These are phyloP conservation scores for Coleophoma cylindrospora DNA, from an alignment of 2,329 filamentous ascomycete species.

Conservation along the genomic window DNA sequence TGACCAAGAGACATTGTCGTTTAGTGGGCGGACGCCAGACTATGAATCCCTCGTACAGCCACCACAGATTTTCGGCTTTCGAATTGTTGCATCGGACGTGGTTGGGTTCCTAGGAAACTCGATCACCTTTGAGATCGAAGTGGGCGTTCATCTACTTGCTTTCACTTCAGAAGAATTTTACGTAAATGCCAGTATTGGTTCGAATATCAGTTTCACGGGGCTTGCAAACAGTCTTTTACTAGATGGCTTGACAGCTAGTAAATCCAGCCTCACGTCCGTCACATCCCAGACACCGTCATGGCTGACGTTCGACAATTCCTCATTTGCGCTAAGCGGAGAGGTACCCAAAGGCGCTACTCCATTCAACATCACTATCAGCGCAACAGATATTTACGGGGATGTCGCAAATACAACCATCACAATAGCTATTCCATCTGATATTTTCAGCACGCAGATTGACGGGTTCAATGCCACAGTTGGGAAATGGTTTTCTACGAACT, in stretches of 20 bases:
- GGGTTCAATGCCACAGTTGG: conserved; percentile 20
- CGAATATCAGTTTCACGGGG: conserved; percentile 44
- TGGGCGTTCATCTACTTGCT: conserved; percentile 65
- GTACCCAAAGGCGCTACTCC: conserved; percentile 54
- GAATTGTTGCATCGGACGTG: conserved; percentile 73
- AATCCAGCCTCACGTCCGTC: conserved; percentile 45
- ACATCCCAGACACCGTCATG: conserved; percentile 58
- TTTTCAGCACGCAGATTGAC: conserved; percentile 16
- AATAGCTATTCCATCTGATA: conserved; percentile 15
- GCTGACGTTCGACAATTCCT: conserved; percentile 60
- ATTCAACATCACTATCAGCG: conserved; percentile 56
- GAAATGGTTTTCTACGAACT: conserved; percentile 15
- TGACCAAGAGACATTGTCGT: conserved; percentile 55
- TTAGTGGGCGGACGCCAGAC: conserved; percentile 66
- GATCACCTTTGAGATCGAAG: conserved; percentile 63
- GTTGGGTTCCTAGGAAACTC: conserved; percentile 68
- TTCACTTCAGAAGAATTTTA: conserved; percentile 53
- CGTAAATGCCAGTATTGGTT: conserved; percentile 51
- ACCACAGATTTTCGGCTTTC: conserved; percentile 67
- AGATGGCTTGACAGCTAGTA: conserved; percentile 46
- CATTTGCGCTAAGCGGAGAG: conserved; percentile 59
- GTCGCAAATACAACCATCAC: conserved; percentile 50
- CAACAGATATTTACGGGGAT: conserved; percentile 55
- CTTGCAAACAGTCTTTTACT: conserved; percentile 49
- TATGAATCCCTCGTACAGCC: conserved; percentile 57